Percentiles rank a stretch among this genome's conserved stretches.
These are phyloP conservation scores for Suillus plorans DNA, from an alignment of 768 basidiomycete genomes.

Conservation along the genomic window DNA sequence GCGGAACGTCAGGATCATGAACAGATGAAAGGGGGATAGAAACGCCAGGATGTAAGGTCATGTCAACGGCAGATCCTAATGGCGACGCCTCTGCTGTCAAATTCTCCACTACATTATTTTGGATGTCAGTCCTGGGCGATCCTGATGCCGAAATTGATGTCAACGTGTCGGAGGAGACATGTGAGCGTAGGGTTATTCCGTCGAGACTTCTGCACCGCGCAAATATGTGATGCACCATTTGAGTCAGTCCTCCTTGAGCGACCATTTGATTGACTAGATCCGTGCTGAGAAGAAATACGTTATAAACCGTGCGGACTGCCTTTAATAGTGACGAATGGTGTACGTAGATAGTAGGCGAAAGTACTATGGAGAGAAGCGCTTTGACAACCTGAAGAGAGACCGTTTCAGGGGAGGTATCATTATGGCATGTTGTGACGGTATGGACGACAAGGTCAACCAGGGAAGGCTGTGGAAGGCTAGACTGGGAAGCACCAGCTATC, in stretches of 20 bases:
- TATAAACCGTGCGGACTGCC: slow-evolving; percentile 96
- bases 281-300: slow-evolving; percentile 89
- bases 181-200: slow-evolving; percentile 18
- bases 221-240: slow-evolving; percentile 98
- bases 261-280: slow-evolving; percentile 96
- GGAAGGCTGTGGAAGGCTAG: slow-evolving; percentile 59
- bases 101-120: neutral
- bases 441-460: slow-evolving; percentile 92
- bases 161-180: slow-evolving; percentile 23
- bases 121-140: neutral
- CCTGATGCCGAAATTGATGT: slow-evolving; percentile 1
- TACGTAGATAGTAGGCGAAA: slow-evolving; percentile 84
- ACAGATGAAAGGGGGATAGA: neutral
- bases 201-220: slow-evolving; percentile 60
- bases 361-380: slow-evolving; percentile 83
- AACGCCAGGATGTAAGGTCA: neutral
- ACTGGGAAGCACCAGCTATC: slow-evolving; percentile 44
- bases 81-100: neutral
- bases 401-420: slow-evolving; percentile 82
- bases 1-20: neutral
- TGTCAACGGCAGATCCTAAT: neutral
- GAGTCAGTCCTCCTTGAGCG: slow-evolving; percentile 95
- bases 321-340: slow-evolving; percentile 96
- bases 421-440: slow-evolving; percentile 91
- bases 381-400: slow-evolving; percentile 98